A percentile compares a stretch with the other conserved stretches of the same genome.
Conservation (phyloP, 768 basidiomycete species). For the Dendrothele bispora region DNA sequence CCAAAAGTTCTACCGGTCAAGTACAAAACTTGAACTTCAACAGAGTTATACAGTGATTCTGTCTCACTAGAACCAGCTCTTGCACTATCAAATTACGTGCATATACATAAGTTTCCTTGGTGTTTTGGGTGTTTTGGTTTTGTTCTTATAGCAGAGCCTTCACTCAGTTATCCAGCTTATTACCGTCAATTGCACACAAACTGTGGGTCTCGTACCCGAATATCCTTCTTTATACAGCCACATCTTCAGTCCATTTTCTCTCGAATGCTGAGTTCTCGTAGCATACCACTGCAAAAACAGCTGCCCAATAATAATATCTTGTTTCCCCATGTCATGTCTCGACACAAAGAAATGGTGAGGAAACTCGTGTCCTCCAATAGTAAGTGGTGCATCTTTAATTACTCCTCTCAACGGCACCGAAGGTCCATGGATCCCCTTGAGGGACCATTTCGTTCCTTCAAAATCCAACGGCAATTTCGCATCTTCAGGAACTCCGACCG, state of each 20-base stretch:
- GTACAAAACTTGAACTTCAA: no score
- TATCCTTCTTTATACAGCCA: not conserved
- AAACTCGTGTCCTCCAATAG: slow-evolving; percentile 18
- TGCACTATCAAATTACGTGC: no score
- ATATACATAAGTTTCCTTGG: no score
- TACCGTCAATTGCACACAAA: not conserved
- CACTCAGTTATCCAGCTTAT: no score
- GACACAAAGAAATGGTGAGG: slow-evolving; percentile 27
- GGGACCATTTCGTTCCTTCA: slow-evolving; percentile 22
- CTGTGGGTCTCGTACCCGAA: not conserved
- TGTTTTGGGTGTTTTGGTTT: no score
- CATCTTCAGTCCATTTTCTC: not conserved
- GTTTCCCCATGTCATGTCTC: not conserved
- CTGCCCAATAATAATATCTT: slow-evolving; percentile 19
- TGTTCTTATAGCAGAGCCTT: no score
- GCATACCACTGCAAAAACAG: slow-evolving; percentile 12
- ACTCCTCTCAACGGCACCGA: slow-evolving; percentile 15
- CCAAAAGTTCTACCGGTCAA: no score
- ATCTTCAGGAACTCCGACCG: not conserved
- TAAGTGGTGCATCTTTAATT: slow-evolving; percentile 11
- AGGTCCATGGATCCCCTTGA: slow-evolving; percentile 21
- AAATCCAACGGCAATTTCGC: slow-evolving; percentile 52
- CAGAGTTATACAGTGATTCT: no score
- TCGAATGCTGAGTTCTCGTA: not conserved
- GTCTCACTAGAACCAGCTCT: no score